Conservation (phyloP, 495 filamentous ascomycete species). For the Friedmanniomyces endolithicus region DNA sequence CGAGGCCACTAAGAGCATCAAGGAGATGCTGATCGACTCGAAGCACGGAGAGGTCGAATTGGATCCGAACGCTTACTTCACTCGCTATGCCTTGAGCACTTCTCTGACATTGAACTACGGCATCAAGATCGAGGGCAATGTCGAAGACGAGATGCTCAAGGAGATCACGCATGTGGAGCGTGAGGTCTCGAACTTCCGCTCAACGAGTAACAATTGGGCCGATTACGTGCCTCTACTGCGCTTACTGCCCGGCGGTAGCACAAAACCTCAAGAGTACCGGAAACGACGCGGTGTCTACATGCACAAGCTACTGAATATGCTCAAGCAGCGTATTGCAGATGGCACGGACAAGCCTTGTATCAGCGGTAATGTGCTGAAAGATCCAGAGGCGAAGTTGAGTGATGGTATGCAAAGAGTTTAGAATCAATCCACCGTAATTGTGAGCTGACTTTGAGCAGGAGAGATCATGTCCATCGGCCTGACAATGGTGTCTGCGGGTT, state of each 20-base stretch:
- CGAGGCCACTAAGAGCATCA: slow-evolving; percentile 51
- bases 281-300: slow-evolving; percentile 45
- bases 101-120: slow-evolving; percentile 57
- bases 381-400: slow-evolving; percentile 38
- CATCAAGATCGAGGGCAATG: slow-evolving; percentile 46
- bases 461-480: slow-evolving; percentile 63
- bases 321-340: slow-evolving; percentile 47
- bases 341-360: slow-evolving; percentile 60
- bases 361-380: slow-evolving; percentile 55
- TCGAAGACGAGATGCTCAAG: slow-evolving; percentile 44
- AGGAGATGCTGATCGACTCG: slow-evolving; percentile 47
- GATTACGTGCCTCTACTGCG: slow-evolving; percentile 56
- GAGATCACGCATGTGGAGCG: slow-evolving; percentile 55
- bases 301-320: slow-evolving; percentile 44
- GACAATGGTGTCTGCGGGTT: slow-evolving; percentile 61
- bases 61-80: slow-evolving; percentile 51
- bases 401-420: slow-evolving; percentile 28
- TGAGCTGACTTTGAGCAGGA: slow-evolving; percentile 22
- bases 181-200: slow-evolving; percentile 50
- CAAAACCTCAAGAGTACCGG: slow-evolving; percentile 43
- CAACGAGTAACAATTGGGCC: slow-evolving; percentile 58
- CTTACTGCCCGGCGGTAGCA: slow-evolving; percentile 42
- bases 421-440: neutral
- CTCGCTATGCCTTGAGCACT: slow-evolving; percentile 55
- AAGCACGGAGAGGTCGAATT: slow-evolving; percentile 43